Evolutionary conservation across 1,284 basidiomycete species (phyloP).

Genomic region (Cystobasidium slooffiae): DNA sequence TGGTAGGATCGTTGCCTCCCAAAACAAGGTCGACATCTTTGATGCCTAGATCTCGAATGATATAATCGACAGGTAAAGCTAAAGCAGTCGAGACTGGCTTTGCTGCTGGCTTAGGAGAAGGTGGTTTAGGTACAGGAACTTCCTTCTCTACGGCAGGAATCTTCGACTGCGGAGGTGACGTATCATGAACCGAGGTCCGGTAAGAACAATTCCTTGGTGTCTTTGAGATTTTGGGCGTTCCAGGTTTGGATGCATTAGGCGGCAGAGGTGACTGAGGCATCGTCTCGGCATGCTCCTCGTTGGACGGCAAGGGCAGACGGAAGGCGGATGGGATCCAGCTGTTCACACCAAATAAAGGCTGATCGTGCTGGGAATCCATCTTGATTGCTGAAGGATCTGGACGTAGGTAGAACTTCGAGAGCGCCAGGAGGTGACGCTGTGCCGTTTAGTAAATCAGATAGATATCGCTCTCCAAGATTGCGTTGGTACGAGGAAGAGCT

Average conservation of each 20-base stretch:
- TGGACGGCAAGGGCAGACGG: constrained; percentile 8
- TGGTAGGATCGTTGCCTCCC: constrained; percentile 18
- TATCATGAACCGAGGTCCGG: too few relatives aligned
- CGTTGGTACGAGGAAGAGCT: neutral
- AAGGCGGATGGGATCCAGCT: constrained; percentile 13
- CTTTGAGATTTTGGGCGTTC: neutral
- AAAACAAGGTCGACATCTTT: constrained; percentile 17
- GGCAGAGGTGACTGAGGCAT: neutral
- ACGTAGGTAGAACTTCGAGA: neutral
- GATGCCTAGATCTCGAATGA: constrained; percentile 21
- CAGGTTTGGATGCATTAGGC: neutral
- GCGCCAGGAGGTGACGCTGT: neutral
- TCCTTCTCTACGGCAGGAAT: neutral
- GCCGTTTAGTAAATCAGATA: neutral
- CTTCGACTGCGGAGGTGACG: neutral
- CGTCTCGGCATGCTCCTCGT: neutral
- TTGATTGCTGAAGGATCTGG: neutral
- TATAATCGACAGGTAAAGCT: constrained; percentile 15
- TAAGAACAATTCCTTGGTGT: too few relatives aligned
- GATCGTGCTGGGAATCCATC: constrained; percentile 3
- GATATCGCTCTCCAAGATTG: neutral
- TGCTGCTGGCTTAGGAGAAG: constrained; percentile 8
- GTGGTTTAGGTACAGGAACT: neutral
- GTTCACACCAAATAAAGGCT: constrained; percentile 13
- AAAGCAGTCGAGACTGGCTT: neutral